Conservation (phyloP, 1,284 basidiomycete species). For the Cryptococcus depauperatus region DNA sequence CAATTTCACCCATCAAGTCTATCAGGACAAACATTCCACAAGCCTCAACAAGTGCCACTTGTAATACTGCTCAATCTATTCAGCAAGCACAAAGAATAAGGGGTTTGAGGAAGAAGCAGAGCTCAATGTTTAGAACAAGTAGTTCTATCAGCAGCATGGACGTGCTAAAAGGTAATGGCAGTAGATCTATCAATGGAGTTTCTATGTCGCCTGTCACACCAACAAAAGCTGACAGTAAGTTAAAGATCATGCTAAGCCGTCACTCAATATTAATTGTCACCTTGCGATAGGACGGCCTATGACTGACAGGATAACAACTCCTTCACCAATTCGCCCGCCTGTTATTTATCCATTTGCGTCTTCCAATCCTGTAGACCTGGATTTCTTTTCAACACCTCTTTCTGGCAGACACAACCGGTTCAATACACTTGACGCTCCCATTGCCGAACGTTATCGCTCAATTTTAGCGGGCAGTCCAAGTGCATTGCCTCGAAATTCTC, state of each 20-base stretch:
- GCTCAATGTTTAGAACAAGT: slow-evolving; percentile 34
- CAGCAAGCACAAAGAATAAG: slow-evolving; percentile 22
- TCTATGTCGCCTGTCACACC: slow-evolving; percentile 31
- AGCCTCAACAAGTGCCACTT: slow-evolving; percentile 11
- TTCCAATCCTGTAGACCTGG: slow-evolving; percentile 6
- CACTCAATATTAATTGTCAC: slow-evolving; percentile 3
- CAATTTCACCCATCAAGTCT: slow-evolving; percentile 16
- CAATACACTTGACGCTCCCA: slow-evolving; percentile 5
- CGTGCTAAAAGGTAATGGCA: slow-evolving; percentile 15
- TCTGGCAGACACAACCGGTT: slow-evolving; percentile 1
- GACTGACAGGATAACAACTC: slow-evolving; percentile 26
- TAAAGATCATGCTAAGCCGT: no score
- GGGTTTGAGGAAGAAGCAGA: slow-evolving; percentile 42
- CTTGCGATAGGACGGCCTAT: slow-evolving; percentile 16
- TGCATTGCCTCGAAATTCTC: slow-evolving; percentile 9
- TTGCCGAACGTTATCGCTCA: slow-evolving; percentile 8
- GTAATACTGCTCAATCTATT: slow-evolving; percentile 19
- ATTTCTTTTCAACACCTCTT: slow-evolving; percentile 14
- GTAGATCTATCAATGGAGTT: slow-evolving; percentile 11
- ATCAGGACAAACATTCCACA: background rate
- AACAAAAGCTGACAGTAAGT: slow-evolving; percentile 30
- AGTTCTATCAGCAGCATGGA: slow-evolving; percentile 33
- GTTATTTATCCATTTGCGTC: slow-evolving; percentile 31
- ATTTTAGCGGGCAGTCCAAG: slow-evolving; percentile 7
- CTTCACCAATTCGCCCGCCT: slow-evolving; percentile 22